These are phyloP conservation scores for Colletotrichum godetiae DNA, from an alignment of 2,329 filamentous ascomycete species.

Conservation along the genomic window DNA sequence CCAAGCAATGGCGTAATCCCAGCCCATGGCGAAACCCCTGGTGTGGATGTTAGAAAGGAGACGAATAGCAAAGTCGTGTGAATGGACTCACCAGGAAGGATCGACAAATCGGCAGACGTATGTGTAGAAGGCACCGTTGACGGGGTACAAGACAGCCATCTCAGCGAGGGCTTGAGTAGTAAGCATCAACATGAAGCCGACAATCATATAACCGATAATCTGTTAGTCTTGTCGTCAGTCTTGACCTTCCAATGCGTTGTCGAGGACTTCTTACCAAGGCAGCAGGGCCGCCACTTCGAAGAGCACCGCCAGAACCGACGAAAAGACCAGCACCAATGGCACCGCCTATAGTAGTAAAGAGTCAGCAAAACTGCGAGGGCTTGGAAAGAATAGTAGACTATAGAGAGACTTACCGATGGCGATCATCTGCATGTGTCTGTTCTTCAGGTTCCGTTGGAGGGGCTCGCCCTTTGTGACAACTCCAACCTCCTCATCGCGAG, in stretches of 20 bases:
- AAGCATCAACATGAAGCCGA: slow-evolving; percentile 71
- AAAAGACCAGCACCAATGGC: slow-evolving; percentile 74
- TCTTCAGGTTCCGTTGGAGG: slow-evolving; percentile 55
- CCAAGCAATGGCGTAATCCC: slow-evolving; percentile 70
- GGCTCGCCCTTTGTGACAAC: slow-evolving; percentile 40
- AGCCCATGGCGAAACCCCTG: slow-evolving; percentile 64
- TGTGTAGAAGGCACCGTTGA: slow-evolving; percentile 72
- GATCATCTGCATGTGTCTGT: slow-evolving; percentile 71
- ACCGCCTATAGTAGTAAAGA: slow-evolving; percentile 71
- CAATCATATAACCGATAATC: slow-evolving; percentile 63
- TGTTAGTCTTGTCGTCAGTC: neutral
- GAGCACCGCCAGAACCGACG: slow-evolving; percentile 67
- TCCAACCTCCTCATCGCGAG: slow-evolving; percentile 50
- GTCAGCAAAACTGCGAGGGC: slow-evolving; percentile 47
- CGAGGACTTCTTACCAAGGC: slow-evolving; percentile 51
- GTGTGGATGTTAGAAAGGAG: slow-evolving; percentile 36
- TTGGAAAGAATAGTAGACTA: slow-evolving; percentile 37
- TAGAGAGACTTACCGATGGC: slow-evolving; percentile 57
- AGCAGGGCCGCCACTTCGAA: slow-evolving; percentile 59
- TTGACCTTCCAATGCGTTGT: neutral
- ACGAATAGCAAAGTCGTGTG: neutral
- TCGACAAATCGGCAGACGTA: slow-evolving; percentile 72
- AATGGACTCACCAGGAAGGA: slow-evolving; percentile 64
- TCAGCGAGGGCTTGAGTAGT: slow-evolving; percentile 71
- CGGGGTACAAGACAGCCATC: slow-evolving; percentile 70